phyloP scores from a whole-genome alignment of 2,329 filamentous ascomycete species.

The Penicillium decumbens region DNA sequence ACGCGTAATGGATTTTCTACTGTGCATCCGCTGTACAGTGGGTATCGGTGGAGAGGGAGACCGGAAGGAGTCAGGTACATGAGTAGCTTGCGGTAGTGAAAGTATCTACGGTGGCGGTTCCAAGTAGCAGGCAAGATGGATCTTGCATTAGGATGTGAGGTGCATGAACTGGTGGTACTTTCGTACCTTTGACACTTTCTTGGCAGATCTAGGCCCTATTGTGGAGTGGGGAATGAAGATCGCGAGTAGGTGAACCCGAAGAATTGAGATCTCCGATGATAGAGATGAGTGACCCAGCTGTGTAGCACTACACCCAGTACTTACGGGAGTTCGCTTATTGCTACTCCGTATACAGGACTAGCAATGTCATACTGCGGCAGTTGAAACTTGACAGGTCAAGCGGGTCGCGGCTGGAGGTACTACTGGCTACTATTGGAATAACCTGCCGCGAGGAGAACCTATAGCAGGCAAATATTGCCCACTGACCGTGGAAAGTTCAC shows the following conservation, averaged over 20 bases:
- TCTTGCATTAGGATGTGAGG: conserved; percentile 10
- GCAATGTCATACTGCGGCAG: conserved; percentile 6
- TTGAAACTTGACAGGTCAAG: conserved; percentile 23
- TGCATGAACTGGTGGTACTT: conserved; percentile 16
- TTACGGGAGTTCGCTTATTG: neutral
- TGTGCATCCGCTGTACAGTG: neutral
- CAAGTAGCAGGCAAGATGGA: conserved; percentile 2
- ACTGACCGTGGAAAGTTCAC: neutral
- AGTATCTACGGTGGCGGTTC: conserved; percentile 7
- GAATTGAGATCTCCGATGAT: neutral
- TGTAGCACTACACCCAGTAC: neutral
- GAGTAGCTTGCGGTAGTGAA: conserved; percentile 11
- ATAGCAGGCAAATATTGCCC: conserved; percentile 8
- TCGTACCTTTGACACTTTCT: conserved; percentile 13
- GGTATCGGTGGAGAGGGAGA: neutral
- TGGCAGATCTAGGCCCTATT: conserved; percentile 4
- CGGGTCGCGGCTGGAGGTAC: conserved; percentile 12
- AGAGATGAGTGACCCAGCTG: neutral
- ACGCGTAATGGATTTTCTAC: neutral
- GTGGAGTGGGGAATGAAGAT: neutral
- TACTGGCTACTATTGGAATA: conserved; percentile 19
- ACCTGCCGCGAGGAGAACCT: conserved; percentile 7
- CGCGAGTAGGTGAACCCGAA: neutral
- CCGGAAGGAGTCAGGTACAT: conserved; percentile 9
- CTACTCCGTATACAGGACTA: neutral